Evolutionary conservation across 768 basidiomycete species (phyloP).

Genomic region (Exsudoporus frostii): DNA sequence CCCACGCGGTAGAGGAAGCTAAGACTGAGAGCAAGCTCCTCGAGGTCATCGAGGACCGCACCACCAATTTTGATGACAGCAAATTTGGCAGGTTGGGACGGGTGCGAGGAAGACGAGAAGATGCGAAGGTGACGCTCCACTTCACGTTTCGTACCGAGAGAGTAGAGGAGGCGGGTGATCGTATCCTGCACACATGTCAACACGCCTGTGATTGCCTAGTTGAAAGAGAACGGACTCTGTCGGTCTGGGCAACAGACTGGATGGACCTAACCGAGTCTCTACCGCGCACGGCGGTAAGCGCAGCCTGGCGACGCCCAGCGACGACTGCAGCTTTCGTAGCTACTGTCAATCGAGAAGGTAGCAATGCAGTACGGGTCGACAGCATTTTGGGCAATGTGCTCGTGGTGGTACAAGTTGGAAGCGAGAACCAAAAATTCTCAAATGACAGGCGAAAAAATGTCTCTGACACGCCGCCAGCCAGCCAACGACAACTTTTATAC

Average conservation of each 20-base stretch:
- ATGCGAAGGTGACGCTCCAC: conserved; percentile 98
- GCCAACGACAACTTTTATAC: not conserved
- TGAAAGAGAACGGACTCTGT: conserved; percentile 49
- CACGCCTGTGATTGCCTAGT: not conserved
- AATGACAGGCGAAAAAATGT: not conserved
- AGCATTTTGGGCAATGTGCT: conserved; percentile 24
- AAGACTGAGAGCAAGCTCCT: conserved; percentile 91
- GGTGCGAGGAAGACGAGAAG: conserved; percentile 90
- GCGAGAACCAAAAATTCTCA: not conserved
- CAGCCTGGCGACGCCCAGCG: conserved; percentile 41
- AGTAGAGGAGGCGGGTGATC: conserved; percentile 93
- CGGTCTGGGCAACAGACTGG: conserved; percentile 68
- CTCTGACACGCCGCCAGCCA: not conserved
- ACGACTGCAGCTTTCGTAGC: conserved; percentile 48
- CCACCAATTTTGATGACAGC: conserved; percentile 99
- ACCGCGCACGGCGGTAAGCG: conserved; percentile 38
- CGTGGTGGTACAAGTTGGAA: conserved; percentile 3
- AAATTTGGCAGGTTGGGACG: conserved; percentile 89
- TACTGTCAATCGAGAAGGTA: conserved; percentile 29
- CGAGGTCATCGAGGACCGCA: conserved; percentile 86
- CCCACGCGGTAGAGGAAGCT: conserved; percentile 97
- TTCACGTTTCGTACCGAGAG: conserved; percentile 94
- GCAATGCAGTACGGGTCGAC: conserved; percentile 25
- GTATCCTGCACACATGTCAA: conserved; percentile 67
- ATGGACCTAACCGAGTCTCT: conserved; percentile 41